Conservation (phyloP, 2,329 filamentous ascomycete genomes). For the Pyrenophora teres region DNA sequence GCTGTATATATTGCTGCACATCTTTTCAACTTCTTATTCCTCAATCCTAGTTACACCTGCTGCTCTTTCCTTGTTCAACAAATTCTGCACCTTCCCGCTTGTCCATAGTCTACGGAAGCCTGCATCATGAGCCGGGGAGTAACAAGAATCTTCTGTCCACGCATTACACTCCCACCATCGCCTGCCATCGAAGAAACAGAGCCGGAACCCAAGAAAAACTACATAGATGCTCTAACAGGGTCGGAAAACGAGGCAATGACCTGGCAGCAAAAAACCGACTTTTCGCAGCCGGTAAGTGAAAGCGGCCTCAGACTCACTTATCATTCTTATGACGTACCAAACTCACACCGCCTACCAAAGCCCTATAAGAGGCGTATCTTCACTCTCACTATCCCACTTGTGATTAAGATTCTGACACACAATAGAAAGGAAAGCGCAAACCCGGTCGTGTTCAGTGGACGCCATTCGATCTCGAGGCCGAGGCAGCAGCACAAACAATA, state of each 20-base stretch:
- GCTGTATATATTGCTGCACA: not conserved
- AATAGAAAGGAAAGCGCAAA: slow-evolving; percentile 8
- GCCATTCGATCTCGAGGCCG: not conserved
- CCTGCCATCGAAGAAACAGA: not conserved
- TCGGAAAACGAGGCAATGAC: not conserved
- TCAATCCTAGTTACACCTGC: too few relatives aligned
- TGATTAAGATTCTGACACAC: slow-evolving; percentile 5
- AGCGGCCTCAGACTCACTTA: not conserved
- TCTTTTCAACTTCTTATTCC: not conserved
- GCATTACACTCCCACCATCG: slow-evolving; percentile 1
- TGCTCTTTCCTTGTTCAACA: too few relatives aligned
- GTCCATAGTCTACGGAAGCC: not conserved
- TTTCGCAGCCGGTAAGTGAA: slow-evolving; percentile 21
- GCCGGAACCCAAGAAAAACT: not conserved
- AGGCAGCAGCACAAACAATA: not conserved
- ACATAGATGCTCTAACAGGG: not conserved
- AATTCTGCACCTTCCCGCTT: not conserved
- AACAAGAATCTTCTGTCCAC: not conserved
- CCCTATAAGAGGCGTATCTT: too few relatives aligned
- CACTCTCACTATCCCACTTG: too few relatives aligned
- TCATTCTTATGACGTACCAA: too few relatives aligned
- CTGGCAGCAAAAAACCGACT: slow-evolving; percentile 17
- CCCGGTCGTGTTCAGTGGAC: slow-evolving; percentile 6
- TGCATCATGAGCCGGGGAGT: slow-evolving; percentile 9
- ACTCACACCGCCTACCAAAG: not conserved